Base-by-base conservation (phyloP, 2,329 filamentous ascomycete species). In the Chalara sp. region DNA sequence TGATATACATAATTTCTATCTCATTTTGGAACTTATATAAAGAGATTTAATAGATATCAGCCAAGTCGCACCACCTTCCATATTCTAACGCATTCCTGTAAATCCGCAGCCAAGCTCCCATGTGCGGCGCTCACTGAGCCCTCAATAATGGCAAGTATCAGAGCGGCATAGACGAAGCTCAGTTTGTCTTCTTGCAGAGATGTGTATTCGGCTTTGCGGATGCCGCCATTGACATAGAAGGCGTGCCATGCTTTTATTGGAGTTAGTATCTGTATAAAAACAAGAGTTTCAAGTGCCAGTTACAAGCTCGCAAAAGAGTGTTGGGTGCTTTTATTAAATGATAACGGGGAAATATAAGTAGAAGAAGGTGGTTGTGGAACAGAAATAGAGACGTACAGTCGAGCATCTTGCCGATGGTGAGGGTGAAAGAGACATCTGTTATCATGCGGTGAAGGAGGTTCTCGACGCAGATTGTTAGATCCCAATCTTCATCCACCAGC, bases 151-250 rank as follows among this genome's bases (percentile, higher is more conserved):
- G 74, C 70, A 11, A 79, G 63, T 7, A 80, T 52, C 30, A 80
- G 56, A 13, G 70, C 70, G 1, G 75, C 75, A 50, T 73, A 67
- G 1, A 74, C 72, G 64, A 80, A 79, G 5, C 58, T 58, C n/a
- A 65, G 59, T 56, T 64, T 65, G 10, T 70, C 64, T 6, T 70
- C 67, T 41, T 66, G 63, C 44, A 78, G 52, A 2, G 63, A 56
- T 1, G 64, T 48, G 41, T 72, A 67, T 50, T 80, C 76, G 3
- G 68, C 63, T 53, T 63, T 70, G 30, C 71, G 68, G 73, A 81
- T 77, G 6, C 78, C 77, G 6, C 76, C 76, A 50, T 75, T 73
- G 32, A 80, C 76, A 2, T 75, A 71, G 75, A 78, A 81, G 1
- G 68, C 66, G 61, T 73, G 76, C 78, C 78, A 81, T 39, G 35